A percentile compares a stretch with the other conserved stretches of the same genome.
phyloP scores from a whole-genome alignment of 2,329 filamentous ascomycete genomes.

The Venturia effusa region DNA sequence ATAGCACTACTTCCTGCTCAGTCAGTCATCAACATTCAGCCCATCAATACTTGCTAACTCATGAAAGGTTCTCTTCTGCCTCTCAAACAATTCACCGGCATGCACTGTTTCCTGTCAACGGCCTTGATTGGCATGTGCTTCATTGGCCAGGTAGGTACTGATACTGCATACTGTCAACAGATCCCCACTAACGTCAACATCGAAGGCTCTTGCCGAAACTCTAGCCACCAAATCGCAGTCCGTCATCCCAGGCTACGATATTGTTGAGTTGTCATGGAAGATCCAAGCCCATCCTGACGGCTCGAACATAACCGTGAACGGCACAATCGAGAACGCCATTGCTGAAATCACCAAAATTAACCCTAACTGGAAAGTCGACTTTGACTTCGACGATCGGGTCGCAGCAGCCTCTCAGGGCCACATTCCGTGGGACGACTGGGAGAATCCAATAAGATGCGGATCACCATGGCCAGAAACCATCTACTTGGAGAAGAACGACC shows the following conservation, averaged over 20 bases:
- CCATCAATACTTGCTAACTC: neutral
- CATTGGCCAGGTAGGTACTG: neutral
- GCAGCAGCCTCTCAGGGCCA: neutral
- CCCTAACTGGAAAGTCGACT: neutral
- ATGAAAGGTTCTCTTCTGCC: neutral
- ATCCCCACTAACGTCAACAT: neutral
- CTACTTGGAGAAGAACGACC: neutral
- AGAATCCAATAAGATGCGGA: neutral
- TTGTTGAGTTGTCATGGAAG: neutral
- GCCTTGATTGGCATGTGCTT: neutral
- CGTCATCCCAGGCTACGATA: neutral
- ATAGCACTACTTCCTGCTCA: neutral
- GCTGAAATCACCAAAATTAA: neutral
- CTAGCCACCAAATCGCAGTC: neutral
- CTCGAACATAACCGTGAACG: neutral
- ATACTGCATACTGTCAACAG: neutral
- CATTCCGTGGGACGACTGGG: neutral
- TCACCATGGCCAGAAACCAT: neutral
- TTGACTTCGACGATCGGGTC: neutral
- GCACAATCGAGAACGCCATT: neutral
- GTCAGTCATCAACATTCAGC: neutral
- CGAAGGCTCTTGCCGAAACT: neutral
- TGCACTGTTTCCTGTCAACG: neutral
- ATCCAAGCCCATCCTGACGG: neutral
- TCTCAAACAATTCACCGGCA: neutral